Evolutionary conservation across 768 basidiomycete genomes (phyloP), one percentile per base, ranked within the genome.

Genomic region (Hemileccinum rubropunctum): DNA sequence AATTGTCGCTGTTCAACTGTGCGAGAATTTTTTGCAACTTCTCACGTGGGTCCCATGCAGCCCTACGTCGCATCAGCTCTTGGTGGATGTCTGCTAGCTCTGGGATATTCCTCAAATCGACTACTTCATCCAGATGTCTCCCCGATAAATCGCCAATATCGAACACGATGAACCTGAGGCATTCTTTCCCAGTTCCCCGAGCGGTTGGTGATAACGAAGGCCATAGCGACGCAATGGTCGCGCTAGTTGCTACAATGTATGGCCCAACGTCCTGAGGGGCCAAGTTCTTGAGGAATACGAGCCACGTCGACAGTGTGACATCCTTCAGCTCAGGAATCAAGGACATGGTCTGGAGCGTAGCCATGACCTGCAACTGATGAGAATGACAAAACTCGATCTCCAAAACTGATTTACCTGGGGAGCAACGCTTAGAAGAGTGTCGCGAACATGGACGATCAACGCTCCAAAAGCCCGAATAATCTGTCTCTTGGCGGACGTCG

Each of bases 321-420:
- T 88, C 81, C 0, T 89, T 80, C 7, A 99, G 75, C 52, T 87
- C 86, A 0, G 79, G 78, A 11, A 91, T 76, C 30, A 74, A 68
- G n/a, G 97, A 76, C 71, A 87, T 89, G 6, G 89, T 92, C 70
- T 98, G 95, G 34, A 99, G 79, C 15, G 88, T 93, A 0, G 95
- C 93, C 89, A 98, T 93, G 58, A 98, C 86, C 95, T 99, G 36
- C 14, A 21, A 51, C 42, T 20, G 10, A 57, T 58, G 1, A 57
- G 42, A 45, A 53, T 21, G 17, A 58, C 51, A 6, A 34, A 51
- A 26, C 52, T 37, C 32, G 13, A 8, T 13, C 33, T 17, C 27
- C 3, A 28, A 47, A 28, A 48, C 48, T 17, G 6, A 65, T 73
- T 48, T 58, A 93, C 95, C 82, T 98, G 95, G 17, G 93, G 91